Conservation (phyloP, 352 stramenopile species). For the Phytophthora ohioensis region DNA sequence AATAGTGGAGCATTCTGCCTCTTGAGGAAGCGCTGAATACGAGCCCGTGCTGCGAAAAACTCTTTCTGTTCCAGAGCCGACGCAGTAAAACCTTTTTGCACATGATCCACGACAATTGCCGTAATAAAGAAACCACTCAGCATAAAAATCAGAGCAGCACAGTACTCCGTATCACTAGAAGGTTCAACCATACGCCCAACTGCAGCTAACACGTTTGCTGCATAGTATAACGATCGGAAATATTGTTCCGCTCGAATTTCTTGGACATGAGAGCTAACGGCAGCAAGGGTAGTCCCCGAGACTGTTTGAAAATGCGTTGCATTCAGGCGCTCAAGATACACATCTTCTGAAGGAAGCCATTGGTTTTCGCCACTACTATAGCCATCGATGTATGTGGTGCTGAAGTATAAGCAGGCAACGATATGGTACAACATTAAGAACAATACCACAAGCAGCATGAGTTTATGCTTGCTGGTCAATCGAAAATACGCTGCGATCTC, state of each 20-base stretch:
- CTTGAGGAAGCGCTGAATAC: slow-evolving; percentile 73
- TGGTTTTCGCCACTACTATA: slow-evolving; percentile 51
- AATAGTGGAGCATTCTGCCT: slow-evolving; percentile 58
- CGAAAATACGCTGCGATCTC: slow-evolving; percentile 52
- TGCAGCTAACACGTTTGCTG: slow-evolving; percentile 58
- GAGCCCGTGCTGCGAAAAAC: slow-evolving; percentile 63
- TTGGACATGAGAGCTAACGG: slow-evolving; percentile 30
- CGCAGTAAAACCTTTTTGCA: slow-evolving; percentile 71
- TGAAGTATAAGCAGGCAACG: slow-evolving; percentile 64
- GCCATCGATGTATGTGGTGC: slow-evolving; percentile 52
- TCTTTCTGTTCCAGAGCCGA: slow-evolving; percentile 76
- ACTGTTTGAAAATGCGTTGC: slow-evolving; percentile 41
- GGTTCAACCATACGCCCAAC: slow-evolving; percentile 60
- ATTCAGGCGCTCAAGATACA: slow-evolving; percentile 50
- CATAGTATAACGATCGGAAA: slow-evolving; percentile 67
- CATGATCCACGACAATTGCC: slow-evolving; percentile 73
- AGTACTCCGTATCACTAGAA: slow-evolving; percentile 56
- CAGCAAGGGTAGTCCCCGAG: slow-evolving; percentile 29
- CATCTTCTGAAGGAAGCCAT: slow-evolving; percentile 60
- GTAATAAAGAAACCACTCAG: slow-evolving; percentile 75
- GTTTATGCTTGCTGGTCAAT: slow-evolving; percentile 48
- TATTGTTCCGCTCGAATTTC: slow-evolving; percentile 59
- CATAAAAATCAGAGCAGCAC: slow-evolving; percentile 65
- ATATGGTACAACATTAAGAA: slow-evolving; percentile 65
- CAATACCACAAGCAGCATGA: slow-evolving; percentile 48